Percentiles rank a stretch among this genome's conserved stretches.
These are phyloP conservation scores for Boechera retrofracta DNA, from an alignment of 345 rosid species.

Conservation along the genomic window DNA sequence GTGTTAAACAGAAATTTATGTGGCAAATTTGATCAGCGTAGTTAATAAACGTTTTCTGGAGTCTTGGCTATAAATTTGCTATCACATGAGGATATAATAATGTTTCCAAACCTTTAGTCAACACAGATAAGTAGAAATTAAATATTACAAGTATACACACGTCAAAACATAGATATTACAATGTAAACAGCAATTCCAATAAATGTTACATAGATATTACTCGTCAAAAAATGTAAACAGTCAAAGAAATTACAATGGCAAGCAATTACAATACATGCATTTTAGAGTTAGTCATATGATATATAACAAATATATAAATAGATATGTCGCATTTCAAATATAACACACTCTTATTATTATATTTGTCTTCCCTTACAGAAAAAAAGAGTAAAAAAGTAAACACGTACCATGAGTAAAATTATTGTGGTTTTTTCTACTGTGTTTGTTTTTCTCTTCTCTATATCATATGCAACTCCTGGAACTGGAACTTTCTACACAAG, in stretches of 20 bases:
- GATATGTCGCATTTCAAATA: background rate
- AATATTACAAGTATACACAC: background rate
- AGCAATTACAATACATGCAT: slow-evolving; percentile 20
- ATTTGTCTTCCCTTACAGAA: slow-evolving; percentile 7
- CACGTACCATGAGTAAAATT: slow-evolving; percentile 8
- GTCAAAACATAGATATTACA: too few relatives aligned
- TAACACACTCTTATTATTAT: background rate
- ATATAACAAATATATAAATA: background rate
- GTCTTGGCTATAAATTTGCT: background rate
- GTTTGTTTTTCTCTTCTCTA: slow-evolving; percentile 25
- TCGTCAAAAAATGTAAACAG: background rate
- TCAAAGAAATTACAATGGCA: slow-evolving; percentile 10
- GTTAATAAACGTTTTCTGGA: background rate
- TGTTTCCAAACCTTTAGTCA: background rate
- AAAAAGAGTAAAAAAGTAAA: background rate
- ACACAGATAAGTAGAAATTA: background rate
- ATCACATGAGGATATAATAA: background rate
- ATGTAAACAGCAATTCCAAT: too few relatives aligned
- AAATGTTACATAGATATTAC: too few relatives aligned
- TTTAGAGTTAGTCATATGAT: background rate
- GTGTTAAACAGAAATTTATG: background rate
- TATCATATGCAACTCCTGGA: slow-evolving; percentile 38
- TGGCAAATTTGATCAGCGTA: background rate
- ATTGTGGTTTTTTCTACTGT: slow-evolving; percentile 21
- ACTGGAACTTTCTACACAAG: slow-evolving; percentile 42